Evolutionary conservation across 352 stramenopile genomes (phyloP).

Genomic region (Blastocystis sp.): DNA sequence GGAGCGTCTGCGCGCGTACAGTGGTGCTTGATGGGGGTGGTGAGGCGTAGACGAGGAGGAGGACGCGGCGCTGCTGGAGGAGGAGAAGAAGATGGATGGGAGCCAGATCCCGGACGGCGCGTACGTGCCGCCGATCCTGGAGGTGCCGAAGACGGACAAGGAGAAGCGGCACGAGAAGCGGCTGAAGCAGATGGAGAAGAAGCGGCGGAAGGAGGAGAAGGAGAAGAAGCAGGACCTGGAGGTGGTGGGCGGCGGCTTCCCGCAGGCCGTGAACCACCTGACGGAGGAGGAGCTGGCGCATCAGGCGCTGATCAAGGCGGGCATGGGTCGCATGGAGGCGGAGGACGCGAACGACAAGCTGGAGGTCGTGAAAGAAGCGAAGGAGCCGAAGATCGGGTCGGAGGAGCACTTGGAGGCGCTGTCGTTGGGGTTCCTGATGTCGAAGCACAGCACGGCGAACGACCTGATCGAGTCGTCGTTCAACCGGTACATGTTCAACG

Average conservation of each 20-base stretch:
- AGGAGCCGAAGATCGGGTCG: slow-evolving; percentile 68
- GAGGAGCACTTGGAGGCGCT: slow-evolving; percentile 91
- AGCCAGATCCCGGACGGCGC: neutral
- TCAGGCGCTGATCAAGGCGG: slow-evolving; percentile 79
- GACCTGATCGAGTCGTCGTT: slow-evolving; percentile 96
- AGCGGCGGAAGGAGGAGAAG: slow-evolving; percentile 68
- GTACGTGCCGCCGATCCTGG: slow-evolving; percentile 63
- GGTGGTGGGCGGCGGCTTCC: slow-evolving; percentile 33
- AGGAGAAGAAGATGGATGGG: neutral
- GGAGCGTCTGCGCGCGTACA: slow-evolving; percentile 66
- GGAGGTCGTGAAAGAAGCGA: slow-evolving; percentile 74
- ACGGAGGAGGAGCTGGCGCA: slow-evolving; percentile 74
- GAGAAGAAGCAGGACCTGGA: slow-evolving; percentile 70
- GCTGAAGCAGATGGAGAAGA: slow-evolving; percentile 83
- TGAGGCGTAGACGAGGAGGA: slow-evolving; percentile 38
- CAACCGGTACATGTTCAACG: slow-evolving; percentile 98
- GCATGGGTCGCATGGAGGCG: slow-evolving; percentile 77
- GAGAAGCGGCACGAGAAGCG: slow-evolving; percentile 92
- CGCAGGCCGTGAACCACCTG: slow-evolving; percentile 65
- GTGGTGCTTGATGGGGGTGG: neutral
- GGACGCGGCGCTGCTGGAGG: slow-evolving; percentile 2
- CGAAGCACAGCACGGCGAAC: slow-evolving; percentile 91
- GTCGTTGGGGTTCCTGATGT: slow-evolving; percentile 95
- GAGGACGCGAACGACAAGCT: slow-evolving; percentile 71
- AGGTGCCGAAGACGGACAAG: slow-evolving; percentile 97